A percentile compares a stretch with the other conserved stretches of the same genome.
Evolutionary conservation across 352 stramenopile species (phyloP).

Genomic region (Pythium brassicae): DNA sequence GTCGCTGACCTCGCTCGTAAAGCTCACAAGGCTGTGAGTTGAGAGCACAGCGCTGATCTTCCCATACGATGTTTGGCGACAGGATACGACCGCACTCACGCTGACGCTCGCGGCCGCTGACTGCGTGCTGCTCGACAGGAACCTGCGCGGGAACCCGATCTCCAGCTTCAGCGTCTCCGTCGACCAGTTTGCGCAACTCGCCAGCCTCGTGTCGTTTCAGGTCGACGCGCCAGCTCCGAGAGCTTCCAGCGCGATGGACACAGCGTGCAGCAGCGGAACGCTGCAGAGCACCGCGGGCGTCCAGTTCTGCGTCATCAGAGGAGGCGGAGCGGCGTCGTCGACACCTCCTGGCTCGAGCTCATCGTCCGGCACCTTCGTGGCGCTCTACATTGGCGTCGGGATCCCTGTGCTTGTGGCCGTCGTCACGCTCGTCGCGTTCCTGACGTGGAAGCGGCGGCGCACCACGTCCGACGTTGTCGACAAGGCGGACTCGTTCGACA

Average conservation of each 20-base stretch:
- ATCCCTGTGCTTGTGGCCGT: slow-evolving; percentile 43
- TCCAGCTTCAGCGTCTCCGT: slow-evolving; percentile 36
- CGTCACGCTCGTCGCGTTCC: slow-evolving; percentile 4
- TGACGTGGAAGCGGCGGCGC: slow-evolving; percentile 25
- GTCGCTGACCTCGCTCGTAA: slow-evolving; percentile 29
- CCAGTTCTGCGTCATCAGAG: slow-evolving; percentile 32
- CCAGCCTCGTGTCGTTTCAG: slow-evolving; percentile 36
- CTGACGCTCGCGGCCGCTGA: neutral
- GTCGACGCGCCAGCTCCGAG: slow-evolving; percentile 15
- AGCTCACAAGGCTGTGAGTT: slow-evolving; percentile 40
- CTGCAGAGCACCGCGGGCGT: slow-evolving; percentile 23
- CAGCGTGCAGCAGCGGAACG: slow-evolving; percentile 14
- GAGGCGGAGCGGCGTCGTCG: neutral
- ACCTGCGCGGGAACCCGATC: slow-evolving; percentile 36
- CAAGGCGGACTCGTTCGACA: slow-evolving; percentile 24
- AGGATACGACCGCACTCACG: too few relatives aligned
- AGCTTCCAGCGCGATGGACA: too few relatives aligned
- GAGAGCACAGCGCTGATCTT: neutral
- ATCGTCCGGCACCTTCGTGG: slow-evolving; percentile 34
- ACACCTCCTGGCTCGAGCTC: slow-evolving; percentile 18
- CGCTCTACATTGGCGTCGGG: slow-evolving; percentile 29
- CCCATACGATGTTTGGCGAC: neutral
- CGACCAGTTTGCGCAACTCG: slow-evolving; percentile 31
- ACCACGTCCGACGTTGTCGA: slow-evolving; percentile 23
- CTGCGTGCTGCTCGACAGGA: neutral